Percentiles rank a stretch among this genome's conserved stretches.
These are phyloP conservation scores for Lachnellula cervina DNA, from an alignment of 2,329 filamentous ascomycete species.

Conservation along the genomic window DNA sequence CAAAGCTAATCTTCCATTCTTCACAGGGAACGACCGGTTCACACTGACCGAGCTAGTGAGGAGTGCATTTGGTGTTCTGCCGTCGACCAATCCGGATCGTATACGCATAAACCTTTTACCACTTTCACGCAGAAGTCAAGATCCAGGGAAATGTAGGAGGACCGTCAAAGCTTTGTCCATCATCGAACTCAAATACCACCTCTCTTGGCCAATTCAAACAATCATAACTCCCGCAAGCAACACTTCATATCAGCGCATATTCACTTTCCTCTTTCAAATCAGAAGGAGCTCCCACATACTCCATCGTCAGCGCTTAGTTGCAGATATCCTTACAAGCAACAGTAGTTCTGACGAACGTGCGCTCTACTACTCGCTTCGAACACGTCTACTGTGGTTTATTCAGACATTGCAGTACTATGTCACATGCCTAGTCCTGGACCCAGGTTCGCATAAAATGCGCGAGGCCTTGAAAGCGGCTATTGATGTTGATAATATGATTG, in stretches of 20 bases:
- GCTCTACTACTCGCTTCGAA: constrained; percentile 57
- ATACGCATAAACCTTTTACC: constrained; percentile 53
- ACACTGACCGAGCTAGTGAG: constrained; percentile 73
- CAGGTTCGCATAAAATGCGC: constrained; percentile 53
- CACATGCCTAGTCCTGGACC: constrained; percentile 64
- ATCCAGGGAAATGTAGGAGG: constrained; percentile 44
- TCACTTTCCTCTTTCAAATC: constrained; percentile 72
- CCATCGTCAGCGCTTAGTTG: constrained; percentile 46
- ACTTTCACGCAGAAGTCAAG: constrained; percentile 35
- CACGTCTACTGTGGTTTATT: constrained; percentile 72
- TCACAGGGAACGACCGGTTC: constrained; percentile 65
- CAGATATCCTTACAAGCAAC: constrained; percentile 35
- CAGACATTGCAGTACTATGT: constrained; percentile 72
- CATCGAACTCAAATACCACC: constrained; percentile 62
- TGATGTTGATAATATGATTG: constrained; percentile 79
- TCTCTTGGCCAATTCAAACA: constrained; percentile 65
- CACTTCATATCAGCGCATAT: constrained; percentile 64
- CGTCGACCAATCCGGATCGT: constrained; percentile 53
- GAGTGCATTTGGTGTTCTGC: constrained; percentile 56
- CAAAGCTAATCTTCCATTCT: no score
- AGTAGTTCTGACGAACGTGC: constrained; percentile 40
- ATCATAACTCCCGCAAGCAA: constrained; percentile 65
- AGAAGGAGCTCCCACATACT: constrained; percentile 66
- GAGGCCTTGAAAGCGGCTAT: constrained; percentile 52
- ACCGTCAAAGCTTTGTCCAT: constrained; percentile 59